phyloP scores from a whole-genome alignment of 345 rosid genomes.

The Linum lewisii region DNA sequence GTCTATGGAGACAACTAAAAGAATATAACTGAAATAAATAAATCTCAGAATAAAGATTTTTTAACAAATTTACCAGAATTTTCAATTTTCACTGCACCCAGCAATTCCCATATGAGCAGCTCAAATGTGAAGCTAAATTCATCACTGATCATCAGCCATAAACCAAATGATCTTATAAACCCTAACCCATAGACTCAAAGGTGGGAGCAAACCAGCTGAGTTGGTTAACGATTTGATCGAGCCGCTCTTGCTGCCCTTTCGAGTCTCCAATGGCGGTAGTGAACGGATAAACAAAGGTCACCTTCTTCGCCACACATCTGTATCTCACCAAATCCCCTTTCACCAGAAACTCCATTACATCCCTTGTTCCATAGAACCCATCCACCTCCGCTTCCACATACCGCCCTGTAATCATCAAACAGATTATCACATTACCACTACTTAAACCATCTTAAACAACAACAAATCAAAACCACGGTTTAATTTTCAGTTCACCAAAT shows the following conservation, averaged over 20 bases:
- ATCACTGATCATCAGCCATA: too few relatives aligned
- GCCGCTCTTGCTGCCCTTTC: constrained; percentile 66
- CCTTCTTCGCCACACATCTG: constrained; percentile 70
- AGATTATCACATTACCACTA: too few relatives aligned
- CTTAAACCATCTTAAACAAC: too few relatives aligned
- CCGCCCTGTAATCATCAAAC: constrained; percentile 35
- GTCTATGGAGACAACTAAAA: too few relatives aligned
- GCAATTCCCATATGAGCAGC: too few relatives aligned
- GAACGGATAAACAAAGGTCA: constrained; percentile 82
- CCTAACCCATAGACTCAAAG: constrained; percentile 68
- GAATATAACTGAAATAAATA: too few relatives aligned
- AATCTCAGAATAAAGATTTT: too few relatives aligned
- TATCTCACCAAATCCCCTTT: constrained; percentile 67
- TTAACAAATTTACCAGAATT: too few relatives aligned
- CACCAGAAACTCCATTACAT: constrained; percentile 73
- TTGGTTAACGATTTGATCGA: constrained; percentile 52
- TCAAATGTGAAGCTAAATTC: too few relatives aligned
- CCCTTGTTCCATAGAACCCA: constrained; percentile 56
- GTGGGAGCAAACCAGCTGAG: constrained; percentile 82
- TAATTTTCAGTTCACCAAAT: constrained; percentile 28
- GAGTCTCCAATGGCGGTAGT: constrained; percentile 88
- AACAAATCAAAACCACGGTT: background rate
- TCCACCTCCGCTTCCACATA: constrained; percentile 69
- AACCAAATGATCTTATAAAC: too few relatives aligned
- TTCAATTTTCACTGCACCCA: too few relatives aligned